A percentile compares a stretch with the other conserved stretches of the same genome.
Conservation (phyloP, 176 grass and related monocot species). For the Oryza brachyantha region DNA sequence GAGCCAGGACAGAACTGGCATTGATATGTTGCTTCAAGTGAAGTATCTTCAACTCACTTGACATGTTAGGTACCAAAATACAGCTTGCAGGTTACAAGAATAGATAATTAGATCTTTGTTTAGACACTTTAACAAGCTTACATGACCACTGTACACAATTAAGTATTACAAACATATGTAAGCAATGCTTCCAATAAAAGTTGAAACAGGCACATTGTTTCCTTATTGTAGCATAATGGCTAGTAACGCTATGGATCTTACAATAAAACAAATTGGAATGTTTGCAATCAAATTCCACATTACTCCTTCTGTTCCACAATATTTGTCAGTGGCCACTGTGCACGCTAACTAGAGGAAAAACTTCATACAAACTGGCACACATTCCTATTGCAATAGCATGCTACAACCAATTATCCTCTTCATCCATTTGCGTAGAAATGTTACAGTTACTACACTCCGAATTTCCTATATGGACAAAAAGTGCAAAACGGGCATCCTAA, state of each 20-base stretch:
- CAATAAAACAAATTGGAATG: neutral
- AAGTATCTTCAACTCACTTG: neutral
- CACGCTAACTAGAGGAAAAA: no score
- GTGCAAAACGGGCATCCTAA: neutral
- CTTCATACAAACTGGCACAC: no score
- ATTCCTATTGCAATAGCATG: no score
- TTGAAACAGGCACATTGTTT: neutral
- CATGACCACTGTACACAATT: neutral
- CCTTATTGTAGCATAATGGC: neutral
- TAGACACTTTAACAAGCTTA: neutral
- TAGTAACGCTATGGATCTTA: neutral
- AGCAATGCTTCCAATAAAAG: neutral
- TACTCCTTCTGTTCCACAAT: neutral
- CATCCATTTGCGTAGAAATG: no score
- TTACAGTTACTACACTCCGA: no score
- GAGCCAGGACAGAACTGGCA: neutral
- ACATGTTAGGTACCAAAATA: neutral
- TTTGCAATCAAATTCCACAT: neutral
- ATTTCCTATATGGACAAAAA: neutral
- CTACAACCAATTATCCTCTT: no score
- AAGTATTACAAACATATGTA: neutral
- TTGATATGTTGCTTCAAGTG: neutral
- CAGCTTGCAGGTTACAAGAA: neutral
- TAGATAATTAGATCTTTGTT: neutral
- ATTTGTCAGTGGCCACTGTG: no score